Conservation (phyloP, 208 protist species). For the Naegleria lovaniensis region DNA sequence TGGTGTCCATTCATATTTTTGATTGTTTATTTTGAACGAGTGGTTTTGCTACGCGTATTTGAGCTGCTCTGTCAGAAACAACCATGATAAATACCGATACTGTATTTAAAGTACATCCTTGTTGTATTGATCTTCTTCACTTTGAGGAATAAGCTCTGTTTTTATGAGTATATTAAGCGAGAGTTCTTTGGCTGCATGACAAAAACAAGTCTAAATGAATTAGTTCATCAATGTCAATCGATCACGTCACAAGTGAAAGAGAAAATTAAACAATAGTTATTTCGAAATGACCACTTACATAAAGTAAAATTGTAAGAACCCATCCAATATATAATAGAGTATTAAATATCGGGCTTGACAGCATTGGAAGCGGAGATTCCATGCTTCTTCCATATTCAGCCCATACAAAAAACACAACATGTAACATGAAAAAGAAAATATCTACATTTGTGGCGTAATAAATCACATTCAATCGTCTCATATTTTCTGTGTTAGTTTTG, state of each 20-base stretch:
- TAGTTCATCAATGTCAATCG: no score
- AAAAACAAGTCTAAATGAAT: slow-evolving; percentile 4
- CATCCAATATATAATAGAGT: background rate
- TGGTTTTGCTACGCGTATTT: no score
- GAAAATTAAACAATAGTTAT: no score
- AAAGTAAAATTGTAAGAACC: background rate
- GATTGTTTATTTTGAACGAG: no score
- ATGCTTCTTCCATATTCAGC: background rate
- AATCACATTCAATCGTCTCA: background rate
- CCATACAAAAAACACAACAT: background rate
- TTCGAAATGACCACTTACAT: background rate
- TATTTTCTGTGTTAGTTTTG: background rate
- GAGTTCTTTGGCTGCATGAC: background rate
- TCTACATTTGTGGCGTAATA: background rate
- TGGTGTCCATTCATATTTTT: no score
- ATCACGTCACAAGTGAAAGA: no score
- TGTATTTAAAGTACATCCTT: background rate
- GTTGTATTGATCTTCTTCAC: background rate
- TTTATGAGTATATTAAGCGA: background rate
- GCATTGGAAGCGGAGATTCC: background rate
- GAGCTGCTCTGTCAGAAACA: no score
- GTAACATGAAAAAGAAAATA: background rate
- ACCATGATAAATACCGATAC: no score
- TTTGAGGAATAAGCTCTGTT: background rate
- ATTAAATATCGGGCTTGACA: background rate